Conservation (phyloP, 2,329 filamentous ascomycete species). For the Phaeophleospora eucalypticola region DNA sequence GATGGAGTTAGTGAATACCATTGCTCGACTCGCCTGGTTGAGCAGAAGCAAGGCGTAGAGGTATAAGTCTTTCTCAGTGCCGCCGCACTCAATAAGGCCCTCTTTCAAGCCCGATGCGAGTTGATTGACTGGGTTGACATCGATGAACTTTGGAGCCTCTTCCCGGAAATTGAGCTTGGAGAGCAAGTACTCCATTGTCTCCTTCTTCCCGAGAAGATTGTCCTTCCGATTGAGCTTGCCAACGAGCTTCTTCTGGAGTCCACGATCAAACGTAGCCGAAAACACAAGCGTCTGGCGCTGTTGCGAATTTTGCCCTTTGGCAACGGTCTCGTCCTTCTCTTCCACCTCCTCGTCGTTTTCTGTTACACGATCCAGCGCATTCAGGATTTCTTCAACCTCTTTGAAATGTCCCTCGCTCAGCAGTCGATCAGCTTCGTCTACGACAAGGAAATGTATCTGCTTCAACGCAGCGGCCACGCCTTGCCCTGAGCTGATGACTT, state of each 20-base stretch:
- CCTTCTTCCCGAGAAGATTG: constrained; percentile 63
- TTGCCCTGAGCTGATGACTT: constrained; percentile 74
- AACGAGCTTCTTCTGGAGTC: constrained; percentile 82
- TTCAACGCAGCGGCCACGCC: constrained; percentile 68
- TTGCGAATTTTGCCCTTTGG: neutral
- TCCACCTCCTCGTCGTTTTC: constrained; percentile 43
- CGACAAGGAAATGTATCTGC: constrained; percentile 73
- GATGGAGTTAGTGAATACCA: constrained; percentile 96
- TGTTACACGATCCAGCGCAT: constrained; percentile 66
- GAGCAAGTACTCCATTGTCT: constrained; percentile 74
- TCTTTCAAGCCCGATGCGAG: constrained; percentile 86
- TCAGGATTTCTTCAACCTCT: constrained; percentile 83
- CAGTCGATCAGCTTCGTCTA: constrained; percentile 91
- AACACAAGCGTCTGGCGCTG: constrained; percentile 85
- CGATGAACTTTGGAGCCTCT: constrained; percentile 81
- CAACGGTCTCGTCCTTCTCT: constrained; percentile 38
- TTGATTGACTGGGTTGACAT: constrained; percentile 82
- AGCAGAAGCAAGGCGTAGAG: constrained; percentile 84
- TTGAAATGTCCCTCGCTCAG: constrained; percentile 93
- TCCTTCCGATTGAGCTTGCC: constrained; percentile 63
- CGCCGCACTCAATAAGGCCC: constrained; percentile 84
- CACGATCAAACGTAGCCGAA: constrained; percentile 91
- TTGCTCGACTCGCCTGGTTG: constrained; percentile 72
- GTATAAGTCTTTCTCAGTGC: constrained; percentile 95
- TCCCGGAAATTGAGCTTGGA: constrained; percentile 85